Evolutionary conservation across 73 alveolate species (phyloP), one percentile per base, ranked within the genome.

Genomic region (Blepharisma japonicum): DNA sequence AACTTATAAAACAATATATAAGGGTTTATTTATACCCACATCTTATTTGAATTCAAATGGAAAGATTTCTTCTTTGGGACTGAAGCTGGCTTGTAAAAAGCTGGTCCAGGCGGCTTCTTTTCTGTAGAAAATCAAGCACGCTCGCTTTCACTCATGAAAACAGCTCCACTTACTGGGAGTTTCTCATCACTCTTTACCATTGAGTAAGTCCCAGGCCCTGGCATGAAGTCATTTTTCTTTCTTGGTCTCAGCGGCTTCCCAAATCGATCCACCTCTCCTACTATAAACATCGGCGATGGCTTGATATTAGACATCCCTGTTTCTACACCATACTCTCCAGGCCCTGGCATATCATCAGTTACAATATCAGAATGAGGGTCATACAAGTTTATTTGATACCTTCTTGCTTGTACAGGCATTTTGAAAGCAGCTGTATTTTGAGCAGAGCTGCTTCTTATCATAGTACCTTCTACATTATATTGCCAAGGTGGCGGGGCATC

Each of bases 101-200:
- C 80, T 45, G 80, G 80, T 1, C 80, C 80, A 38, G 80, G 80
- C 0, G 80, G 80, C 27, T 70, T 70, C 27, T 25, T 25, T 25
- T 61, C 27, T 1, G 80, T 18, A 25, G 32, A 18, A 14, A 45
- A 14, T 6, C 66, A 70, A 25, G 55, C 80, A n/a, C 80, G 56
- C 2, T n/a, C 14, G 5, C 80, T 70, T 45, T 70, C 80, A 9
- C 55, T 18, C 61, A 70, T 18, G 27, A 70, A 70, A 25, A 70
- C 80, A 1, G 68, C 66, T 18, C 80, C 66, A 18, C 71, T 45
- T n/a, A 70, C 66, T 39, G 46, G 46, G n/a, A 8, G 14, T 70
- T 45, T 70, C 14, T 70, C 32, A 70, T 45, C n/a, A 9, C 27
- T 45, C n/a, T 23, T 25, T 70, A 2, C 32, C 11, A 70, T 7